Conservation (phyloP, 176 grass and related monocot genomes). For the Triticum aestivum region DNA sequence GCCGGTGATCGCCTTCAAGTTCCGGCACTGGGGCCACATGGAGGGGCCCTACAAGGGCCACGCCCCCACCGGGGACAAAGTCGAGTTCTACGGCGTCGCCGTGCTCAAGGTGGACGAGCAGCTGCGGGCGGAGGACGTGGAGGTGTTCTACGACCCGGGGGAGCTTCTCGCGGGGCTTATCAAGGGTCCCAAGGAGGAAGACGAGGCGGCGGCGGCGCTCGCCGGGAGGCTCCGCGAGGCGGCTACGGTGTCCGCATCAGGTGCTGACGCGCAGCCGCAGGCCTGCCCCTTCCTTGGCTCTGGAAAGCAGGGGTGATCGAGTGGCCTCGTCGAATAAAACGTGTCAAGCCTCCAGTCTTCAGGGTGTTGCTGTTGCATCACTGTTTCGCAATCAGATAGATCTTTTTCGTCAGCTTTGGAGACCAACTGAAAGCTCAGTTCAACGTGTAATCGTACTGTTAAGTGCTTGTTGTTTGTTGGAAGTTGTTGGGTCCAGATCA, state of each 20-base stretch:
- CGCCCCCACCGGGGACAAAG: constrained; percentile 61
- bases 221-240: constrained; percentile 28
- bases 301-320: constrained; percentile 13
- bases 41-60: constrained; percentile 73
- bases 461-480: not conserved
- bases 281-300: constrained; percentile 41
- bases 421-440: not conserved
- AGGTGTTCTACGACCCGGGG: constrained; percentile 83
- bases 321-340: not conserved
- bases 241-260: constrained; percentile 13
- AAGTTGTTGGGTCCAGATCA: not conserved
- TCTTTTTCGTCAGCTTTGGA: not conserved
- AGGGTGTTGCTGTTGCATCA: not conserved
- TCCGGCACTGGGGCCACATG: constrained; percentile 85
- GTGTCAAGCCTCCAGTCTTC: not conserved
- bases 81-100: constrained; percentile 76
- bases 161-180: constrained; percentile 73
- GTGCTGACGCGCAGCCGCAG: constrained; percentile 6
- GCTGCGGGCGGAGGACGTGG: constrained; percentile 75
- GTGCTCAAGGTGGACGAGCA: constrained; percentile 88
- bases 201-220: constrained; percentile 25
- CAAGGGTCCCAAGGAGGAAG: constrained; percentile 42
- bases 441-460: not conserved
- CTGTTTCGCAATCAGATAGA: not conserved
- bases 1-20: constrained; percentile 75